Evolutionary conservation across 768 basidiomycete genomes (phyloP), one percentile per base, ranked within the genome.

Genomic region (Suillus plorans): DNA sequence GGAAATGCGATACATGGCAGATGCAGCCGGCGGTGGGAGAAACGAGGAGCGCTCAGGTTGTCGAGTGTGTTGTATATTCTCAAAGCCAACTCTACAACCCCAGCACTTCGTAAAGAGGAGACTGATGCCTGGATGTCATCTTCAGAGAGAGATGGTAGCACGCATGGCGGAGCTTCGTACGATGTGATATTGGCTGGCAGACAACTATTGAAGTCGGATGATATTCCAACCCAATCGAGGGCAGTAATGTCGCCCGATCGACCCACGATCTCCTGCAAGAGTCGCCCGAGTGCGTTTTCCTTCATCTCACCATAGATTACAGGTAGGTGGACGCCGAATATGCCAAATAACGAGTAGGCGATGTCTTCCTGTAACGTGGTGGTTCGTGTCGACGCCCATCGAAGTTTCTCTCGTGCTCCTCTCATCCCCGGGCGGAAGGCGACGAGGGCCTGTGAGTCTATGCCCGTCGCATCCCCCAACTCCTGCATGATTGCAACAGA

Each of bases 241-340:
- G 34, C 41, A 20, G 42, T 61, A 14, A 60, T 42, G 25, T 60
- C 60, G 3, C 60, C 60, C 16, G 60, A 60, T 18, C 39, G 60
- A 28, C 25, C 60, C 20, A 60, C 60, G 16, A 60, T 20, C 42
- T 60, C 60, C 42, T 31, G 41, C 60, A 60, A 60, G 25, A 52
- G 50, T 18, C 50, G 25, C 50, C 50, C 50, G 14, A 52, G 50
- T 28, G 50, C 50, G 3, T 28, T 52, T 18, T 52, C 14, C 50
- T 52, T 52, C 50, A 25, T 50, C 49, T 50, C 49, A 1, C 49
- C 49, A 5, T 50, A 50, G 3, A 25, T 28, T 28, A 50, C 16
- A 28, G 49, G 49, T 6, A 50, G 7, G 14, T 28, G 49, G 25
- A 50, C 14, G 3, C 49, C 25, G 8, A 50, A 50, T 14, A 50